Conservation (phyloP, 2,329 filamentous ascomycete genomes). For the Monosporascus cannonballus region DNA sequence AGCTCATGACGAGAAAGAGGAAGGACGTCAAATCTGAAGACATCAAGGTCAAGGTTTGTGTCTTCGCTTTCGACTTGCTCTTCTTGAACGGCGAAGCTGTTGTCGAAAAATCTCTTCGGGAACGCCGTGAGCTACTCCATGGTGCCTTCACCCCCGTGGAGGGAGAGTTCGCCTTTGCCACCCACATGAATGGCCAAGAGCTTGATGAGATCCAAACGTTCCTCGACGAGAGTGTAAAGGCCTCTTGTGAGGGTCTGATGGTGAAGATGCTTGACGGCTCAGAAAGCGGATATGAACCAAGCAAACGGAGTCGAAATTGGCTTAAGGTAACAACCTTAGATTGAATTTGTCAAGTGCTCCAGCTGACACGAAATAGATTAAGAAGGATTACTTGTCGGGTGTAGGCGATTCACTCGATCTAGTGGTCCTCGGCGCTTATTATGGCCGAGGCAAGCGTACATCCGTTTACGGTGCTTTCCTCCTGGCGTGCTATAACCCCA, state of each 20-base stretch:
- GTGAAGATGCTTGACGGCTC: conserved; percentile 97
- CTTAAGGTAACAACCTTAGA: conserved; percentile 61
- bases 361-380: conserved; percentile 54
- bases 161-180: conserved; percentile 88
- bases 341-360: neutral
- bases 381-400: conserved; percentile 94
- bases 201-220: conserved; percentile 90
- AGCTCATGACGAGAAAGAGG: conserved; percentile 94
- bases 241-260: conserved; percentile 96
- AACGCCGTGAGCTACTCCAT: conserved; percentile 71
- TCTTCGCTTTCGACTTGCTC: conserved; percentile 92
- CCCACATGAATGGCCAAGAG: conserved; percentile 78
- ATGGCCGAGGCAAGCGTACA: conserved; percentile 91
- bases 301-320: conserved; percentile 95
- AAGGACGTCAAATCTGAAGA: conserved; percentile 96
- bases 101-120: conserved; percentile 79
- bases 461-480: conserved; percentile 95
- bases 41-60: conserved; percentile 93
- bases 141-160: conserved; percentile 70
- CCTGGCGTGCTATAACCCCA: conserved; percentile 84
- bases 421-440: conserved; percentile 90
- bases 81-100: conserved; percentile 89
- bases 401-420: conserved; percentile 94
- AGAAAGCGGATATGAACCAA: conserved; percentile 93
- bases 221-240: conserved; percentile 90